Evolutionary conservation across 2,329 filamentous ascomycete species (phyloP).

Genomic region (Intubia oerlemansii): DNA sequence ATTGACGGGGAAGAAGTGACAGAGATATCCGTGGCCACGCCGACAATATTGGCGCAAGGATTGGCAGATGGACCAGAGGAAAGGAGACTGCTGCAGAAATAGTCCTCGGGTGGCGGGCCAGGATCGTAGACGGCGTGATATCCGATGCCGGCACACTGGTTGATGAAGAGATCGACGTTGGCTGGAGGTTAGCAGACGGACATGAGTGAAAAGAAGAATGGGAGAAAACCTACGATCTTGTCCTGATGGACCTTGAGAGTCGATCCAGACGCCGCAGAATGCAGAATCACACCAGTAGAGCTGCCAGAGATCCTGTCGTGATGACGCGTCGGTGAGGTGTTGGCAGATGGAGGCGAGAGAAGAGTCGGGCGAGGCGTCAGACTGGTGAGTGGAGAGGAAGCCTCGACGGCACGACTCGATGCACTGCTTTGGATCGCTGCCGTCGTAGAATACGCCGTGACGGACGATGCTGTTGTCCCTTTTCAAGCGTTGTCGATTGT

Average conservation of each 20-base stretch:
- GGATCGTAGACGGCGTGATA: conserved; percentile 14
- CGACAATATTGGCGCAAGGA: conserved; percentile 1
- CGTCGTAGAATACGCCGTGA: too few species aligned
- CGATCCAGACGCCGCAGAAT: conserved; percentile 24
- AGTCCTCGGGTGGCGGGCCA: conserved; percentile 14
- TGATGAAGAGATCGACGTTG: conserved; percentile 28
- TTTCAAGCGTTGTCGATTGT: too few species aligned
- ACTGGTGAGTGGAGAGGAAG: too few species aligned
- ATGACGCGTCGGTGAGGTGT: too few species aligned
- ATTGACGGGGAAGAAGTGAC: too few species aligned
- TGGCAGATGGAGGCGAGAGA: too few species aligned
- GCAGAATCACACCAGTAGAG: conserved; percentile 31
- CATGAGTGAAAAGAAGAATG: too few species aligned
- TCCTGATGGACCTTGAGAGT: conserved; percentile 8
- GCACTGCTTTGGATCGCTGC: conserved; percentile 5
- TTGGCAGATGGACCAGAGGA: conserved; percentile 1
- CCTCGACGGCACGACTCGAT: conserved; percentile 5
- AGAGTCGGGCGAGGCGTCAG: too few species aligned
- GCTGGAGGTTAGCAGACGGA: conserved; percentile 17
- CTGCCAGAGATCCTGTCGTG: conserved; percentile 16
- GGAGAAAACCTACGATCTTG: conserved; percentile 29
- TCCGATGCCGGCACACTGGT: conserved; percentile 18
- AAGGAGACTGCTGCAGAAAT: conserved; percentile 10
- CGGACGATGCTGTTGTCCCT: too few species aligned
- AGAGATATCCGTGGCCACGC: not conserved